Conservation (phyloP, 164 flowering plant species). For the Litsea cubeba region DNA sequence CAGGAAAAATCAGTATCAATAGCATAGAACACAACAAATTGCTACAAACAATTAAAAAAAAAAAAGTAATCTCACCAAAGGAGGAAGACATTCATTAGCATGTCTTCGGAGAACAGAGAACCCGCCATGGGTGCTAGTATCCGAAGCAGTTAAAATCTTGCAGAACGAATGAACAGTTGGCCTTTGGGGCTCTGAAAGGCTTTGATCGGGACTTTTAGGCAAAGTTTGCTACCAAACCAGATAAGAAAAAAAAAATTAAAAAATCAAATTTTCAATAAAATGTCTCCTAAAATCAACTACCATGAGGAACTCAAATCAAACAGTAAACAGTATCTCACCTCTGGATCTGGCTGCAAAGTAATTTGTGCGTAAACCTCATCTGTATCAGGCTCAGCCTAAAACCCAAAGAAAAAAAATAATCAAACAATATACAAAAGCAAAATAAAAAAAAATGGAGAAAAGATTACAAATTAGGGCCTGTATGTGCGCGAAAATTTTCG, state of each 20-base stretch:
- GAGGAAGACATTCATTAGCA: conserved; percentile 89
- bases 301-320: not conserved
- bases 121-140: conserved; percentile 97
- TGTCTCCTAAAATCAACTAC: not conserved
- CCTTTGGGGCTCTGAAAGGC: conserved; percentile 37
- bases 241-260: conserved; percentile 4
- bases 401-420: not conserved
- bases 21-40: no score
- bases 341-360: conserved; percentile 40
- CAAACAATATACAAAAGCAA: not conserved
- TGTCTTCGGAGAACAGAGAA: conserved; percentile 91
- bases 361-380: conserved; percentile 90
- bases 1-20: not conserved
- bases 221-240: conserved; percentile 58
- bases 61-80: conserved; percentile 49
- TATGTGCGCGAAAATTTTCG: no score
- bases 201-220: conserved; percentile 55
- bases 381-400: conserved; percentile 78
- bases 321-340: not conserved
- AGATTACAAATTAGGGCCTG: no score
- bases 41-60: conserved; percentile 9
- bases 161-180: conserved; percentile 62
- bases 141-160: conserved; percentile 90
- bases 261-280: not conserved
- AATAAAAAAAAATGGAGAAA: no score